A percentile compares a stretch with the other conserved stretches of the same genome.
Conservation (phyloP, 2,329 filamentous ascomycete species). For the Ceratocystiopsis minuta region DNA sequence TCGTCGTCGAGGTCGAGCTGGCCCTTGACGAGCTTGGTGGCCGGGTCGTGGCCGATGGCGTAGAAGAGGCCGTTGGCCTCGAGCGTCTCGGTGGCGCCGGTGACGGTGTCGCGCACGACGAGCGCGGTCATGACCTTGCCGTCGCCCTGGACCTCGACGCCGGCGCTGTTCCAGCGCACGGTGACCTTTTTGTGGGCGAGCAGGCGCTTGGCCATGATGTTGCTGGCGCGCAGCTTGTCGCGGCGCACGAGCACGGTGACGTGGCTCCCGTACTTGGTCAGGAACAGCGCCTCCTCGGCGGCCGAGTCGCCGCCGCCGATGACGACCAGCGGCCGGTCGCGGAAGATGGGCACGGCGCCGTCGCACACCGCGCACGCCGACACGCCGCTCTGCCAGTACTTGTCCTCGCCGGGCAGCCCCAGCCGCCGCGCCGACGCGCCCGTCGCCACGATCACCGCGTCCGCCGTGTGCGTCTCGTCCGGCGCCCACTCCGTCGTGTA, state of each 20-base stretch:
- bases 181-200: slow-evolving; percentile 75
- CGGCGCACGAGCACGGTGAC: slow-evolving; percentile 85
- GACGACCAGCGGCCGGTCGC: slow-evolving; percentile 86
- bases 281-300: slow-evolving; percentile 90
- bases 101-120: slow-evolving; percentile 60
- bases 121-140: slow-evolving; percentile 80
- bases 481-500: slow-evolving; percentile 85
- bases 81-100: slow-evolving; percentile 63
- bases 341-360: slow-evolving; percentile 90
- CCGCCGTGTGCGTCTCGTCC: slow-evolving; percentile 68
- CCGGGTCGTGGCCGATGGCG: slow-evolving; percentile 90
- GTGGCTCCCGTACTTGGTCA: slow-evolving; percentile 93
- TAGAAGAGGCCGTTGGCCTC: slow-evolving; percentile 92
- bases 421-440: slow-evolving; percentile 81
- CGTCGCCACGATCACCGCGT: slow-evolving; percentile 84
- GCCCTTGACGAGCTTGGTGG: slow-evolving; percentile 74
- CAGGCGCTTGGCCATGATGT: slow-evolving; percentile 79
- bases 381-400: slow-evolving; percentile 95
- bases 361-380: slow-evolving; percentile 96
- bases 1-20: slow-evolving; percentile 74
- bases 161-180: slow-evolving; percentile 69
- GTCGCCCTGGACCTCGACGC: slow-evolving; percentile 70
- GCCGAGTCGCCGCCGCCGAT: slow-evolving; percentile 95
- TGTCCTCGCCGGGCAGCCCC: slow-evolving; percentile 70
- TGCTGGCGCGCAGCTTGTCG: slow-evolving; percentile 72